Base-by-base conservation (phyloP, 2,329 filamentous ascomycete species). In the Dactylellina sp. region DNA sequence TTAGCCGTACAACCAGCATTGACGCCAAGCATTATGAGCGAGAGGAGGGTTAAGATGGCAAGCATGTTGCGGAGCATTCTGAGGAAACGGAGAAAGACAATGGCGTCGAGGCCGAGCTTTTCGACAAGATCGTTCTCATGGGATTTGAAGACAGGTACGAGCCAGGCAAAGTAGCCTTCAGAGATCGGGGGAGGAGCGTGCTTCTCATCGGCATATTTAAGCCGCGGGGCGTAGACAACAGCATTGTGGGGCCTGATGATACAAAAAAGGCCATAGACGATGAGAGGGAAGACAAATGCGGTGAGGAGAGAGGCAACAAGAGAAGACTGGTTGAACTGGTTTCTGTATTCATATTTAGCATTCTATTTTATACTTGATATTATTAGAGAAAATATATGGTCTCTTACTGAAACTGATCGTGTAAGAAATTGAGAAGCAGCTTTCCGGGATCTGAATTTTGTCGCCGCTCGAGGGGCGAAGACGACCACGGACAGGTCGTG, bases 141-240 rank as follows among this genome's bases (percentile, higher is more conserved):
- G 12, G 91, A 94, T 74, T 85, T 87, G 82, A 93, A 85, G 32
- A 99, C 83, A 0, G 94, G 93, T 18, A 84, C 84, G 32, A 96
- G 81, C 95, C 95, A 99, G 52, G 92, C 89, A 80, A 96, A 93
- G 7, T 94, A 83, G n/a, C 91, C 90, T 79, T 90, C 96, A 64
- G 91, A 91, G 78, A 98, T 86, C 0, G 91, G 88, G 11, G 95
- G 95, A 16, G 94, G 95, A 7, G 91, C 88, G 83, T 97, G 93
- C 81, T 90, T 92, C 77, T 92, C 89, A 81, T 98, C 94, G 80
- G 92, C 91, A 84, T 97, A 90, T 81, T 96, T 96, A 53, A 96
- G 85, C 80, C 96, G 94, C 42, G 95, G 95, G 2, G 95, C 93
- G 82, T 99, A 99, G 52, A 99, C 92, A 77, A 94, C 87, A 64